Percentiles rank a stretch among this genome's conserved stretches.
Conservation (phyloP, 2,329 filamentous ascomycete species). For the Pseudogymnoascus sp. region DNA sequence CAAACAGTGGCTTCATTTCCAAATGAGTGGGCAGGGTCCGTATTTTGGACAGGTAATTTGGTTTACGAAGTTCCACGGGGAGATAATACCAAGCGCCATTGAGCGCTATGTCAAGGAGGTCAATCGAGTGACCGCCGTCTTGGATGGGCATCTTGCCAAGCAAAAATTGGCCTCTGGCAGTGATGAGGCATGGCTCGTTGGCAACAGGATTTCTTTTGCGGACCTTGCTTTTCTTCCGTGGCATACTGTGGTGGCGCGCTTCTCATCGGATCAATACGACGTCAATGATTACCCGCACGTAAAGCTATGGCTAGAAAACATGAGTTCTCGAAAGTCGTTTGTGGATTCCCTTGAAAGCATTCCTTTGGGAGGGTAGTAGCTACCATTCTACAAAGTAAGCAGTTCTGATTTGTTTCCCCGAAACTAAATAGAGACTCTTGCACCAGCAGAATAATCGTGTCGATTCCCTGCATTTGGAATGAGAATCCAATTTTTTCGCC, state of each 20-base stretch:
- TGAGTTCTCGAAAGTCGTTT: not conserved
- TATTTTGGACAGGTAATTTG: slow-evolving; percentile 30
- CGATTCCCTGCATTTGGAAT: too few relatives aligned
- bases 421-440: not conserved
- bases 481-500: not conserved
- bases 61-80: slow-evolving; percentile 26
- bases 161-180: slow-evolving; percentile 12
- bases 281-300: not conserved
- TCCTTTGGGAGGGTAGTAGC: not conserved
- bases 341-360: not conserved
- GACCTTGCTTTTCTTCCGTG: slow-evolving; percentile 24
- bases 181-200: slow-evolving; percentile 30
- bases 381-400: not conserved
- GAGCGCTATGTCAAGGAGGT: slow-evolving; percentile 38
- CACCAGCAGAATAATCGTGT: not conserved
- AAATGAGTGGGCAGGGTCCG: slow-evolving; percentile 28
- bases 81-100: slow-evolving; percentile 34
- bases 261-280: not conserved
- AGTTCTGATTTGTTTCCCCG: not conserved
- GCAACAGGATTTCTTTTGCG: slow-evolving; percentile 31
- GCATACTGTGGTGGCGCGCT: slow-evolving; percentile 14
- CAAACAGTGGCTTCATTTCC: slow-evolving; percentile 31
- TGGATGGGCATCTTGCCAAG: slow-evolving; percentile 32
- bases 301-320: not conserved
- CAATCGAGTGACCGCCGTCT: slow-evolving; percentile 22